Evolutionary conservation across 2,329 filamentous ascomycete species (phyloP).

Genomic region (Chaetomium globosum): DNA sequence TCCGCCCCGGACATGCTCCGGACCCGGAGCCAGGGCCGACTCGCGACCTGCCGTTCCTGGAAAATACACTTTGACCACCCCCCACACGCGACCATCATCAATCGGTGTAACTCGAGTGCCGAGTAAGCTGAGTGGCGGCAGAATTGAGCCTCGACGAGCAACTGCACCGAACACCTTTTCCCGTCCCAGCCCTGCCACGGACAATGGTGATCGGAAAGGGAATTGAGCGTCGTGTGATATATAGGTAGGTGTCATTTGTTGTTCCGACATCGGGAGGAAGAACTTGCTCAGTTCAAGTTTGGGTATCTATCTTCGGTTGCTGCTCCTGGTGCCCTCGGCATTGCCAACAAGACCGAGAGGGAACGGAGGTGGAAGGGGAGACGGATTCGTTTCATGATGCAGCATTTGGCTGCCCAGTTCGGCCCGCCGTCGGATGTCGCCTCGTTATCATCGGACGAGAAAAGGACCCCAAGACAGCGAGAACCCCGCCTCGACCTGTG

Average conservation of each 20-base stretch:
- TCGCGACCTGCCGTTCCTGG: slow-evolving; percentile 18
- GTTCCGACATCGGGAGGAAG: slow-evolving; percentile 18
- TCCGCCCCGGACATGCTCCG: slow-evolving; percentile 16
- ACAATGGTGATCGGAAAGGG: not conserved
- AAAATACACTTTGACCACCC: not conserved
- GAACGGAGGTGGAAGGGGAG: not conserved
- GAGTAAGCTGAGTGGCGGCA: slow-evolving; percentile 19
- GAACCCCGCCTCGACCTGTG: slow-evolving; percentile 11
- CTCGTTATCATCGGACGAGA: slow-evolving; percentile 1
- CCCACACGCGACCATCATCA: slow-evolving; percentile 21
- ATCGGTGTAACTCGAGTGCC: slow-evolving; percentile 28
- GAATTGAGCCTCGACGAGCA: not conserved
- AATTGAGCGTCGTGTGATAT: slow-evolving; percentile 7
- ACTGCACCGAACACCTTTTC: not conserved
- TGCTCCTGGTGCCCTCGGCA: not conserved
- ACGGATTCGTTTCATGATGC: not conserved
- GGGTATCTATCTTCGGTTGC: not conserved
- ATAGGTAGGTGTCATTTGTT: not conserved
- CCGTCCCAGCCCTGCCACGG: not conserved
- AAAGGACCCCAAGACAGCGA: slow-evolving; percentile 4
- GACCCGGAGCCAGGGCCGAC: slow-evolving; percentile 17
- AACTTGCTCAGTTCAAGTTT: not conserved
- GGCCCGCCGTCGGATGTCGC: slow-evolving; percentile 26
- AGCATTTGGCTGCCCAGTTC: not conserved
- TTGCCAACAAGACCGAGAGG: not conserved